These are phyloP conservation scores for Colletotrichum trifolii DNA, from an alignment of 2,329 filamentous ascomycete species.

Conservation along the genomic window DNA sequence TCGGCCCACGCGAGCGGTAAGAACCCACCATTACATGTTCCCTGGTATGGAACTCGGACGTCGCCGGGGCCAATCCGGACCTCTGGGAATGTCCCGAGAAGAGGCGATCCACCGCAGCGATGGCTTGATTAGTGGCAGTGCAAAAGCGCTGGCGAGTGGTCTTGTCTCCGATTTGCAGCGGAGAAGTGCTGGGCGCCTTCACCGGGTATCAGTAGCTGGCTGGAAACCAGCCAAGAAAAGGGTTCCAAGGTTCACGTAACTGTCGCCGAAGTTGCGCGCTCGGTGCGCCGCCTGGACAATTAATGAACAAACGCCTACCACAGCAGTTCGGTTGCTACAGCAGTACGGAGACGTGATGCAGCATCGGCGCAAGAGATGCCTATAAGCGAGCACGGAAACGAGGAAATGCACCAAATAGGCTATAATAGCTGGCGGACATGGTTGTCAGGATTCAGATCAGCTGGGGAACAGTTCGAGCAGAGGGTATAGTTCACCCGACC, in stretches of 20 bases:
- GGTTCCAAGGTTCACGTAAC: too few species aligned
- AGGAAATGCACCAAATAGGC: background rate
- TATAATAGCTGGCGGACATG: background rate
- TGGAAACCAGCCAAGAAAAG: too few species aligned
- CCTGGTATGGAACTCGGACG: slow-evolving; percentile 8
- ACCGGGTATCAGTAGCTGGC: too few species aligned
- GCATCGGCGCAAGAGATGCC: too few species aligned
- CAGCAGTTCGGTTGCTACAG: too few species aligned
- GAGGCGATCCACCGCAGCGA: slow-evolving; percentile 1
- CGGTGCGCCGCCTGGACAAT: too few species aligned
- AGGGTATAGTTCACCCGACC: too few species aligned
- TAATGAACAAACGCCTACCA: too few species aligned
- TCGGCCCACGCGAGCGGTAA: slow-evolving; percentile 20
- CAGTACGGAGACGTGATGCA: too few species aligned
- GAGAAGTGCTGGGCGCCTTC: background rate
- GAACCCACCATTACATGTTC: slow-evolving; percentile 12
- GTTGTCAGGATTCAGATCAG: background rate
- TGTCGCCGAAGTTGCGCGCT: too few species aligned
- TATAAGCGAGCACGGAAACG: too few species aligned
- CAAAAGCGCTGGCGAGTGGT: slow-evolving; percentile 5
- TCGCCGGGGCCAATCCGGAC: slow-evolving; percentile 32
- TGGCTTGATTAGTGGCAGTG: slow-evolving; percentile 20
- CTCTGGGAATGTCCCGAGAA: slow-evolving; percentile 5
- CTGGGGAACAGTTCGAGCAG: slow-evolving; percentile 11
- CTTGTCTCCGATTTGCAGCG: background rate